phyloP scores from a whole-genome alignment of 345 rosid genomes.

The Moricandia arvensis region DNA sequence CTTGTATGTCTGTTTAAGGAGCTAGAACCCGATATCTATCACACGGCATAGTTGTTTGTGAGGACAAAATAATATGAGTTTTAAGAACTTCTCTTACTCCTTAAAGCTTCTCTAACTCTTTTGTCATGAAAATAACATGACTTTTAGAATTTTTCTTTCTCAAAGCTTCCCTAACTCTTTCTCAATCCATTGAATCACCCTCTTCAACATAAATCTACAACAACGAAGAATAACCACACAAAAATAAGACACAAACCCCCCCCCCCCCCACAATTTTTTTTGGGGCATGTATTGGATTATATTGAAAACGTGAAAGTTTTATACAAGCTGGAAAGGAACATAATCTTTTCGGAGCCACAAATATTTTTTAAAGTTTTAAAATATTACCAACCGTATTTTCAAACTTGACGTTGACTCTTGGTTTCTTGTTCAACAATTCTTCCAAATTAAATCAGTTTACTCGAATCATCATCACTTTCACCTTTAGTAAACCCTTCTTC shows the following conservation, averaged over 20 bases:
- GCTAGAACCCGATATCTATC: neutral
- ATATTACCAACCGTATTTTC: neutral
- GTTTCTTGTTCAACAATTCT: conserved; percentile 7
- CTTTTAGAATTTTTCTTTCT: too few species aligned
- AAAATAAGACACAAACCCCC: neutral
- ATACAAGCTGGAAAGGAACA: too few species aligned
- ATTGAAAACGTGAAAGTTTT: too few species aligned
- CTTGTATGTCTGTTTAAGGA: neutral
- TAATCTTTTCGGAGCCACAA: too few species aligned
- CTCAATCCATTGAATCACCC: neutral
- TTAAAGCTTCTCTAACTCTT: neutral
- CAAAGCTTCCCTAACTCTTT: too few species aligned
- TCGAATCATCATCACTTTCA: conserved; percentile 7
- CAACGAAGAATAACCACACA: neutral
- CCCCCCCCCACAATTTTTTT: too few species aligned
- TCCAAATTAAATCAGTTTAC: conserved; percentile 14
- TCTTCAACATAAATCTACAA: conserved; percentile 21
- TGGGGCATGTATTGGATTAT: too few species aligned
- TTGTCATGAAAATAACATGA: too few species aligned
- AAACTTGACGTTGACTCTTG: neutral
- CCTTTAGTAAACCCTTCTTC: neutral
- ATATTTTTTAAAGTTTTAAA: too few species aligned
- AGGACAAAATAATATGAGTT: too few species aligned
- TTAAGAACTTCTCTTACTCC: neutral
- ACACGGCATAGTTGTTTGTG: neutral